Evolutionary conservation across 306 rosid genomes (phyloP), one percentile per base, ranked within the genome.

Genomic region (Gastrolobium villosum): DNA sequence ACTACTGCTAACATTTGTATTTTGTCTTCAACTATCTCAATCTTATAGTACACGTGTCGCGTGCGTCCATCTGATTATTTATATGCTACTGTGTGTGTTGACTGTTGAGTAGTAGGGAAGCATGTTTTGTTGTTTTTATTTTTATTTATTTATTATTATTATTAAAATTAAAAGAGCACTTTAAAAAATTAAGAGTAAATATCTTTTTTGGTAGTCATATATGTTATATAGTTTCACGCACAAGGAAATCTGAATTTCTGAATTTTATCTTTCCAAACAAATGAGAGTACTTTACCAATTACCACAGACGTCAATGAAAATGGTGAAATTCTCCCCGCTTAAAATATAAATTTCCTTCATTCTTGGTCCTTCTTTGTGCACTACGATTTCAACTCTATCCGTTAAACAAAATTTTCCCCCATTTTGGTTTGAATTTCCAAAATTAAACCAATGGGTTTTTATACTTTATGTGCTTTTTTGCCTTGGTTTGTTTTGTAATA

Each of bases 311-410:
- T 11, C 46, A 73, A 46, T 65, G 81, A 45, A 54, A 69, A 72
- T 46, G 80, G 54, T 52, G 67, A 72, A 52, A 64, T 30, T 79
- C 77, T 26, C 3, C 74, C 48, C 54, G 15, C 79, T 60, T 72
- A 34, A 76, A 57, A 65, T 44, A 56, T n/a, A n/a, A n/a, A n/a
- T 61, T 71, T 74, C 28, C 69, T 64, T 77, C 76, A 79, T 79
- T 74, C 56, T 84, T 85, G 84, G 90, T 75, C 85, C 78, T 86
- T 75, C 83, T 64, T 83, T 78, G 84, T 65, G 84, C 90, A 71
- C 79, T 75, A 72, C 72, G 57, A 74, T 55, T 53, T 54, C 36
- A 63, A 55, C 41, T 76, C 60, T 45, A 55, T 55, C 10, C 6
- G 2, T 31, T 64, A 5, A 68, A 54, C 32, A 9, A 72, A 72